Base-by-base conservation (phyloP, 306 rosid species). In the Mucuna pruriens region DNA sequence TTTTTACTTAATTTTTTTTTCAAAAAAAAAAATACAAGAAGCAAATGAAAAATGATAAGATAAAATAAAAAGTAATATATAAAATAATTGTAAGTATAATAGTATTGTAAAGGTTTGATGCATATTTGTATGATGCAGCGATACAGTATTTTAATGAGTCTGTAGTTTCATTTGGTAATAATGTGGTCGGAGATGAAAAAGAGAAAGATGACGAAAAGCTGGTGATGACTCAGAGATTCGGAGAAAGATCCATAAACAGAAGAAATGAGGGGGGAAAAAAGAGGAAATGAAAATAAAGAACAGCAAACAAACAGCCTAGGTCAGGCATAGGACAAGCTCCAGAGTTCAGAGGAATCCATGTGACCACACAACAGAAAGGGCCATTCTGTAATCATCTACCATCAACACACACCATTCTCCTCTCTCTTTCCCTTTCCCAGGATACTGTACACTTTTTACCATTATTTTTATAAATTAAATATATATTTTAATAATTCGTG, bases 301-400 rank as follows among this genome's bases (percentile, higher is more conserved):
- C 58, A 65, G 44, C 0, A 72, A 76, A 22, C 17, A 79, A 83
- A 40, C 84, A 78, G 81, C 78, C 38, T 64, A 39, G 76, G 49
- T 85, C 73, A 80, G 90, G 81, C 80, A 84, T 88, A 82, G 84
- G 87, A 90, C 89, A 79, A 79, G 62, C 16, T 44, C 29, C 79
- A 76, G 71, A 76, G 15, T 75, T 72, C 92, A 92, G 97, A 85
- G 92, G 94, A 94, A 90, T 84, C 94, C 96, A 93, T 89, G 97
- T 88, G 98, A 92, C 86, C 88, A 83, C 71, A 67, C 73, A 22
- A 22, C 22, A 80, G 80, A 68, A 86, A 85, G 81, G 77, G 82
- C 89, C 90, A 84, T 87, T 85, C 82, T 79, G 89, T 75, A 83
- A 86, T 87, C 86, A 86, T 85, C 91, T 76, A 77, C 82, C 40